Percentiles rank a stretch among this genome's conserved stretches.
Conservation (phyloP, 306 rosid genomes). For the Ammopiptanthus mongolicus region DNA sequence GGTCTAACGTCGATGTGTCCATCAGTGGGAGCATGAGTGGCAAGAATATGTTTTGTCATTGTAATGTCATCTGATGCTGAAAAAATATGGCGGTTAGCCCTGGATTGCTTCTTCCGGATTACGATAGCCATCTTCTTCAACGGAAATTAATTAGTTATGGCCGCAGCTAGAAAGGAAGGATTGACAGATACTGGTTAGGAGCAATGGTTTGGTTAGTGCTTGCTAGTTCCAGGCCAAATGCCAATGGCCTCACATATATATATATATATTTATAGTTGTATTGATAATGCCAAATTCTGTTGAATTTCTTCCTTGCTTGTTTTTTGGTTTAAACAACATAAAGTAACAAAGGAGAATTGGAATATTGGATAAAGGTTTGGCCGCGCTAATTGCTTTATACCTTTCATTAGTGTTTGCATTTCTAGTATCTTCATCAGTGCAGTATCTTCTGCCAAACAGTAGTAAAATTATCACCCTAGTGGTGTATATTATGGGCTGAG, state of each 20-base stretch:
- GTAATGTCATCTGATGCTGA: conserved; percentile 37
- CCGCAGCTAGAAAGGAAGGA: too few species aligned
- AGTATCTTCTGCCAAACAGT: not conserved
- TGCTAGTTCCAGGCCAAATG: not conserved
- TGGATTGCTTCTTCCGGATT: conserved; percentile 12
- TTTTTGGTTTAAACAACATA: conserved; percentile 21
- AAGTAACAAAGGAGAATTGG: conserved; percentile 19
- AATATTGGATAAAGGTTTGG: conserved; percentile 21
- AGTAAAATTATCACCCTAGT: not conserved
- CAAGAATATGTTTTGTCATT: conserved; percentile 36
- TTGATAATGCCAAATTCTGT: not conserved
- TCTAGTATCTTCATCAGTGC: not conserved
- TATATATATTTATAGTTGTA: conserved; percentile 16
- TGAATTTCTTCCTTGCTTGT: conserved; percentile 60
- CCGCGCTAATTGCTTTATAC: not conserved
- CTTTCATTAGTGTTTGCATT: conserved; percentile 1
- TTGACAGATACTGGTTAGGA: not conserved
- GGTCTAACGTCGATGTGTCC: conserved; percentile 34
- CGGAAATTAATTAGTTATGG: not conserved
- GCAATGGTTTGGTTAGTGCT: not conserved
- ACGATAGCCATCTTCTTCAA: conserved; percentile 23
- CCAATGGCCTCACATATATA: conserved; percentile 6
- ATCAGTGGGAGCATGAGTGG: conserved; percentile 40
- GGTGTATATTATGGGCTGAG: not conserved
- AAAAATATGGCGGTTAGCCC: conserved; percentile 28